These are phyloP conservation scores for Globisporangium ultimum DNA, from an alignment of 352 stramenopile species.

Conservation along the genomic window DNA sequence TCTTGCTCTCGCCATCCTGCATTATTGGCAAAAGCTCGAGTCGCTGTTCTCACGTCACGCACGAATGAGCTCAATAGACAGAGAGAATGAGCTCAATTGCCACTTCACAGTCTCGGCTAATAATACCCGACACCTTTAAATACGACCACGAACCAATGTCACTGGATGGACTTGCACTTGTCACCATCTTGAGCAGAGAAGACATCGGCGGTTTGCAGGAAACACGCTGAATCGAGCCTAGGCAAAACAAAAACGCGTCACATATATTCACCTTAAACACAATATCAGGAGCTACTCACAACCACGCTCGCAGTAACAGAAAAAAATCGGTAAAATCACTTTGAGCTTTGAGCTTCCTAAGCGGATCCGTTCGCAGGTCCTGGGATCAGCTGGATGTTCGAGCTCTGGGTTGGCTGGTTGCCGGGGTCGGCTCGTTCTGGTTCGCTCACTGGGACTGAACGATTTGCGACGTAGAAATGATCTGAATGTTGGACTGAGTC, in stretches of 20 bases:
- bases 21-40: background rate
- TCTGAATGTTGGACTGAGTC: conserved; percentile 12
- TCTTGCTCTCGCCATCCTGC: background rate
- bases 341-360: background rate
- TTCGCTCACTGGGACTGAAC: background rate
- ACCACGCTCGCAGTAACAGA: background rate
- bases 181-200: too few relatives aligned
- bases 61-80: too few relatives aligned
- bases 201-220: background rate
- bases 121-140: background rate
- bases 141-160: background rate
- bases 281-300: background rate
- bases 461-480: conserved; percentile 1
- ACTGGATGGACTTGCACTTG: too few relatives aligned
- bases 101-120: background rate
- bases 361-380: background rate
- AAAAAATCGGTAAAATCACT: background rate
- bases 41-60: too few relatives aligned
- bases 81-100: background rate
- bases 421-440: background rate
- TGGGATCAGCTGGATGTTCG: background rate
- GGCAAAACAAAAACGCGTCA: background rate
- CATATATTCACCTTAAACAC: background rate
- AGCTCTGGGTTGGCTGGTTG: background rate
- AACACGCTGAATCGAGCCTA: background rate